Base-by-base conservation (phyloP, 371 early-diverging fungal genomes). In the Blakeslea trispora region DNA sequence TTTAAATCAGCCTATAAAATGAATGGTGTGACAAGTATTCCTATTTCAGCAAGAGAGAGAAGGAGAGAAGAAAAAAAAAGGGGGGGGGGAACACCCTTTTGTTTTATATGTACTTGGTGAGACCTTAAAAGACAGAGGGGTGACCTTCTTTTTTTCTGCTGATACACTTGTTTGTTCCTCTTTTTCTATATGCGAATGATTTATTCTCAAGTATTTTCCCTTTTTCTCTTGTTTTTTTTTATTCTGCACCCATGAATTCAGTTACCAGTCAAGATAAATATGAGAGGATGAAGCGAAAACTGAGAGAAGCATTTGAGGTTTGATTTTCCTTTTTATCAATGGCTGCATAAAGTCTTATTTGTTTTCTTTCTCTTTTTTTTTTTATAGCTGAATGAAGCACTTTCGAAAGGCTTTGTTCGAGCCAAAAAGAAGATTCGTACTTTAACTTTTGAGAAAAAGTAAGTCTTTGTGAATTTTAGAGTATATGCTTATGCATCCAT, bases 251-350 rank as follows among this genome's bases (percentile, higher is more conserved):
- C 10, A 24, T 47, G 55, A 40, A 32, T 43, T 14, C 18, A 23
- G 3, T 32, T 23, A 34, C 22, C 23, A 2, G 13, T 17, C 79
- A 83, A 19, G 77, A 81, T 31, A 78, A 81, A 48, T 82, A 81
- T 46, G 74, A 71, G 15, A 61, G 72, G 21, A 59, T 86, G 34
- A 85, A 85, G 59, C 57, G 72, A 43, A 79, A 75, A 50, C 59
- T 86, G 40, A 81, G 79, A 57, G 81, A 82, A 48, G 72, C 76
- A 2, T 37, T 14, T 6, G 5, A 64, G 19, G 46, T 50, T 37
- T 2, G 37, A 50, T 40, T 40, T n/a, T n/a, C n/a, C n/a, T n/a
- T n/a, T n/a, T n/a, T n/a, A n/a, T n/a, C n/a, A n/a, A n/a, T n/a
- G n/a, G n/a, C 15, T 23, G 11, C 15, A 40, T 23, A 5, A 14